Conservation (phyloP, 2,329 filamentous ascomycete species). For the Bretziella fagacearum region DNA sequence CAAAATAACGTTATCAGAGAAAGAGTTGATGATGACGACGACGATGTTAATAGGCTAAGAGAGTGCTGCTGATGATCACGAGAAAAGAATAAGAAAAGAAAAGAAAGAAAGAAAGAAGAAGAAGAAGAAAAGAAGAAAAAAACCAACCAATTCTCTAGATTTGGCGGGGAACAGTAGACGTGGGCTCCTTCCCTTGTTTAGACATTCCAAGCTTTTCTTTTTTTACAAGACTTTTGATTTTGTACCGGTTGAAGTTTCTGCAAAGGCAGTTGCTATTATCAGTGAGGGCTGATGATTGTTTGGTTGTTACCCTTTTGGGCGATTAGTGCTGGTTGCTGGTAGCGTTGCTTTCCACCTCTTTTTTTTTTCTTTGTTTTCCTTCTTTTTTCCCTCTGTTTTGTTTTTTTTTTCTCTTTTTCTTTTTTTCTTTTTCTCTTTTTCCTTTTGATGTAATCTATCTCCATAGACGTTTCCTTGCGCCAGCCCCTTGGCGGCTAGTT, state of each 20-base stretch:
- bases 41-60: neutral
- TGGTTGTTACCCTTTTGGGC: neutral
- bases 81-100: constrained; percentile 3
- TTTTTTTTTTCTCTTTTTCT: neutral
- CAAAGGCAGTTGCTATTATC: neutral
- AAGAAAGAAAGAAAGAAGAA: constrained; percentile 3
- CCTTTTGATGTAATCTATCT: neutral
- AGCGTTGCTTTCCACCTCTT: neutral
- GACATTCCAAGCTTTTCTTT: neutral
- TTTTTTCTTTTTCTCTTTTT: neutral
- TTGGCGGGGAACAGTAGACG: neutral
- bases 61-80: neutral
- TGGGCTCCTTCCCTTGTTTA: constrained; percentile 1
- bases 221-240: neutral
- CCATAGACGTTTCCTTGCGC: neutral
- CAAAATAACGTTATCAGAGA: neutral
- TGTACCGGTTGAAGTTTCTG: neutral
- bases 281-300: neutral
- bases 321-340: neutral
- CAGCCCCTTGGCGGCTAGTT: neutral
- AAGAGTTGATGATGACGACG: neutral
- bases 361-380: neutral
- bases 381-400: neutral
- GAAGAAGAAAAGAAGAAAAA: constrained; percentile 1
- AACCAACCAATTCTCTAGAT: neutral